Conservation (phyloP, 1,284 basidiomycete genomes). For the Trametes polyzona region DNA sequence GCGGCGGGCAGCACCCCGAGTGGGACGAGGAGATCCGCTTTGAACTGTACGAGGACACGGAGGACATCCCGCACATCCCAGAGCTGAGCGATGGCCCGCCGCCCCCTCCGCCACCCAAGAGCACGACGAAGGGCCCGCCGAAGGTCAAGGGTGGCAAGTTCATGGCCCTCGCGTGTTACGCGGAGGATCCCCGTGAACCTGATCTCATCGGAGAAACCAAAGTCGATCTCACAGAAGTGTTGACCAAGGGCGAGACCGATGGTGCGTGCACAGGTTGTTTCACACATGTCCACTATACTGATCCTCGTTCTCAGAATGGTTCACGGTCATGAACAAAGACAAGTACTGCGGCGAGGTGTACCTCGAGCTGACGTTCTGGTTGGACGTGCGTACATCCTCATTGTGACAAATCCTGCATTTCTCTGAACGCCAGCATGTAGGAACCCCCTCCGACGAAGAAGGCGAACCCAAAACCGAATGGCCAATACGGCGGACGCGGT, state of each 20-base stretch:
- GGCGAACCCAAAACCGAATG: constrained; percentile 54
- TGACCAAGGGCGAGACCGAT: constrained; percentile 96
- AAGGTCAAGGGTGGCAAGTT: constrained; percentile 75
- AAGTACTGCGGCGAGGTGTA: constrained; percentile 95
- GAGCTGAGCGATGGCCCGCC: constrained; percentile 46
- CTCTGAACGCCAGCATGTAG: constrained; percentile 38
- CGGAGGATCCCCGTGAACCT: constrained; percentile 94
- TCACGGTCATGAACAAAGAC: constrained; percentile 85
- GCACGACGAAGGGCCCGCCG: constrained; percentile 53
- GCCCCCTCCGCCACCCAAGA: constrained; percentile 62
- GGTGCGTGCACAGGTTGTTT: constrained; percentile 55
- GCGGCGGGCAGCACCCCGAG: constrained; percentile 96
- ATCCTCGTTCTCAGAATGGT: no score
- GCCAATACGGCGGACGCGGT: constrained; percentile 77
- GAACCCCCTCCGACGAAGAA: constrained; percentile 78
- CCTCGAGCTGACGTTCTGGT: constrained; percentile 94
- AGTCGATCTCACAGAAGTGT: constrained; percentile 87
- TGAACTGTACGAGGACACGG: constrained; percentile 79
- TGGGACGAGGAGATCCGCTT: constrained; percentile 99
- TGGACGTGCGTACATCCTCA: constrained; percentile 70
- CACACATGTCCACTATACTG: no score
- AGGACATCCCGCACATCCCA: constrained; percentile 56
- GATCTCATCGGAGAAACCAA: constrained; percentile 93
- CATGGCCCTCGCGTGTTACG: constrained; percentile 88
- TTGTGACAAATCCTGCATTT: neutral